Evolutionary conservation across 768 basidiomycete genomes (phyloP).

Genomic region (Trametes elegans): DNA sequence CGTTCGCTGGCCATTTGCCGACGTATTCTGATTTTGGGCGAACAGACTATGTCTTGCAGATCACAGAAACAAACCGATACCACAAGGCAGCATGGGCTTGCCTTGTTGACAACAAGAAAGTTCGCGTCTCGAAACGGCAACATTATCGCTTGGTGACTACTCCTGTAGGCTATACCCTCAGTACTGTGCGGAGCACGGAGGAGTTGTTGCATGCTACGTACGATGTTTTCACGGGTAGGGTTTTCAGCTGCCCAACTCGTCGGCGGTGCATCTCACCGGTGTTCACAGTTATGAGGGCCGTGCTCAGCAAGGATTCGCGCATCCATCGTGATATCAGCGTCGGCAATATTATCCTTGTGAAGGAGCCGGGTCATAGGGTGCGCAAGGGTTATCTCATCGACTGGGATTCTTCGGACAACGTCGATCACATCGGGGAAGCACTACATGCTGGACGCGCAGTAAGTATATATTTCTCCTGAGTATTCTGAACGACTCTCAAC

Average conservation of each 20-base stretch:
- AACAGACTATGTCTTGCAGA: background rate
- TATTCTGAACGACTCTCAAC: no score
- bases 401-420: no score
- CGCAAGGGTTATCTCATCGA: slow-evolving; percentile 2
- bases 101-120: background rate
- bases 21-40: background rate
- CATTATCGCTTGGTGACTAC: slow-evolving; percentile 5
- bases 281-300: background rate
- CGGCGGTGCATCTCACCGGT: no score
- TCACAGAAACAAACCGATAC: background rate
- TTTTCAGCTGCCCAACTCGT: no score
- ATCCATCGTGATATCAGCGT: background rate
- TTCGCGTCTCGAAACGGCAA: background rate
- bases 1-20: background rate
- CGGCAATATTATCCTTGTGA: background rate
- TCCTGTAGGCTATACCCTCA: background rate
- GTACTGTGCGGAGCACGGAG: background rate
- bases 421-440: no score
- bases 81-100: background rate
- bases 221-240: background rate
- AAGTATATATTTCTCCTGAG: no score
- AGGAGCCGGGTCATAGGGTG: background rate
- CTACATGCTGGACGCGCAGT: no score
- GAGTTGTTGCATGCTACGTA: background rate
- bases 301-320: background rate